Conservation (phyloP, 495 filamentous ascomycete genomes). For the Penicillium silybi region DNA sequence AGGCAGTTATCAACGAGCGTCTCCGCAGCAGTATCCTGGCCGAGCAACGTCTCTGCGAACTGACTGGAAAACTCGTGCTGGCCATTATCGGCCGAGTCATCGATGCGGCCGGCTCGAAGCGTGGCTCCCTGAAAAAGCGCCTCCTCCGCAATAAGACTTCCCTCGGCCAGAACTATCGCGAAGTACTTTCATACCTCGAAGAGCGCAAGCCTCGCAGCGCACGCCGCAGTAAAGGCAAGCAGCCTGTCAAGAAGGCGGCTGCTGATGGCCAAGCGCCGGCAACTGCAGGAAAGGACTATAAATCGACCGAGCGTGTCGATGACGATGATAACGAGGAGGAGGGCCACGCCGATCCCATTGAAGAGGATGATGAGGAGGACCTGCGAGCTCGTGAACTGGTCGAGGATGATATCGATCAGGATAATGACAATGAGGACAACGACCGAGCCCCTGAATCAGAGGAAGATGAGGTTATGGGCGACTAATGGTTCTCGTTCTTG, state of each 20-base stretch:
- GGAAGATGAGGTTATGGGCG: constrained; percentile 68
- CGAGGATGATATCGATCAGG: constrained; percentile 53
- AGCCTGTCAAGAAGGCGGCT: constrained; percentile 30
- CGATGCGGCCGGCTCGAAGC: constrained; percentile 55
- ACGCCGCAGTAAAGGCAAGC: constrained; percentile 44
- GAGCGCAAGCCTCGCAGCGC: constrained; percentile 47
- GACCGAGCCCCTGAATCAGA: constrained; percentile 48
- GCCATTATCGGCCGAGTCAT: constrained; percentile 69
- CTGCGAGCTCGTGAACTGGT: constrained; percentile 56
- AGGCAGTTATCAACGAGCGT: constrained; percentile 49
- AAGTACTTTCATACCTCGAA: constrained; percentile 71
- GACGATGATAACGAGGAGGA: constrained; percentile 51
- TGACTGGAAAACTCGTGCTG: constrained; percentile 78
- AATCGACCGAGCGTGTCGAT: constrained; percentile 42
- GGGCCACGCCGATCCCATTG: constrained; percentile 45
- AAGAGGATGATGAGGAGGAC: constrained; percentile 59
- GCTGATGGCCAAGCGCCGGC: constrained; percentile 33
- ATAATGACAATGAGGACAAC: constrained; percentile 41
- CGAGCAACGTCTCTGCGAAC: constrained; percentile 78
- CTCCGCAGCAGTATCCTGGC: constrained; percentile 61
- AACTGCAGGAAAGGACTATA: constrained; percentile 29
- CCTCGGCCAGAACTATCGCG: constrained; percentile 71
- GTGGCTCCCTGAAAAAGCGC: constrained; percentile 58
- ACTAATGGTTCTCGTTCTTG: constrained; percentile 34
- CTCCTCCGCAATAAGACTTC: constrained; percentile 62